Conservation (phyloP, 306 rosid species). For the Gynostemma pentaphyllum region DNA sequence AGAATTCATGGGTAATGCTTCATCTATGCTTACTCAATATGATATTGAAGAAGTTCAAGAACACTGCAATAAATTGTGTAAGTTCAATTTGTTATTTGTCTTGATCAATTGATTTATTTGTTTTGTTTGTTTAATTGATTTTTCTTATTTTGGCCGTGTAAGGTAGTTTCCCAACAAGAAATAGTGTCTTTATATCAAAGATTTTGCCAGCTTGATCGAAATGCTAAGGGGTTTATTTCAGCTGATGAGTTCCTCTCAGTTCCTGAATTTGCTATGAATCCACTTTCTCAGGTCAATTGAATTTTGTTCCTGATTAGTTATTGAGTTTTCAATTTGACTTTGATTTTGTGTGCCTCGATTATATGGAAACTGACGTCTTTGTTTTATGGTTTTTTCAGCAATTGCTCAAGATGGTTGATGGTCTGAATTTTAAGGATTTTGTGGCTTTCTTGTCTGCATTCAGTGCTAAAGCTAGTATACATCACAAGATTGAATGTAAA, state of each 20-base stretch:
- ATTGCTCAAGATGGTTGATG: slow-evolving; percentile 80
- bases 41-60: slow-evolving; percentile 91
- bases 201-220: slow-evolving; percentile 91
- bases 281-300: slow-evolving; percentile 65
- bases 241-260: slow-evolving; percentile 90
- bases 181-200: slow-evolving; percentile 69
- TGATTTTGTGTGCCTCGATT: neutral
- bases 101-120: neutral
- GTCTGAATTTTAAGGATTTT: slow-evolving; percentile 75
- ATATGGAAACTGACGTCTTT: slow-evolving; percentile 10
- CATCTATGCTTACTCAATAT: slow-evolving; percentile 82
- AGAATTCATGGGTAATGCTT: slow-evolving; percentile 57
- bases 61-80: slow-evolving; percentile 56
- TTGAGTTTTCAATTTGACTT: neutral
- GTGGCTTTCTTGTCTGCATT: slow-evolving; percentile 89
- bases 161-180: slow-evolving; percentile 79
- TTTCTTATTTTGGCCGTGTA: slow-evolving; percentile 13
- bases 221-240: slow-evolving; percentile 77
- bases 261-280: slow-evolving; percentile 91
- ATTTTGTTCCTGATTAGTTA: neutral
- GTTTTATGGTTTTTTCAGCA: slow-evolving; percentile 37
- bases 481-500: slow-evolving; percentile 67
- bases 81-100: slow-evolving; percentile 6
- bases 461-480: slow-evolving; percentile 49
- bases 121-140: neutral